Conservation (phyloP, 345 rosid species). For the Garcia nutans region DNA sequence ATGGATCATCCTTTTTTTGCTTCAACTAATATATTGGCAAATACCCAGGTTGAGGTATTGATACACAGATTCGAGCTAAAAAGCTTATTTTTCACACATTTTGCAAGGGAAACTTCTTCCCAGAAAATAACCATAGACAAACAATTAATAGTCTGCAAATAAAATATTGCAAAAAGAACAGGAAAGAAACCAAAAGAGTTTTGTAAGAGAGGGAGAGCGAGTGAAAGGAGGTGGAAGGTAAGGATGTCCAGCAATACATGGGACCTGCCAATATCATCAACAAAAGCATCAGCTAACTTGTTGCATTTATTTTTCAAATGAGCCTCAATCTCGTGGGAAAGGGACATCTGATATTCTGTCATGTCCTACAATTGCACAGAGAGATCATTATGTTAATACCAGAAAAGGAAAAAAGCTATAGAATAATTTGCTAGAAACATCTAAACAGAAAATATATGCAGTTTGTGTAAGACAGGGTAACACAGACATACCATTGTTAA, state of each 20-base stretch:
- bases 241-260: background rate
- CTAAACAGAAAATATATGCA: background rate
- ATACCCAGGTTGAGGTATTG: background rate
- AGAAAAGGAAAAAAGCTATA: conserved; percentile 5
- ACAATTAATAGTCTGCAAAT: background rate
- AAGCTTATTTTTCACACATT: background rate
- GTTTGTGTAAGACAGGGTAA: background rate
- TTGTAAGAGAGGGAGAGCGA: conserved; percentile 1
- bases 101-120: background rate
- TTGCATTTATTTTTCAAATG: conserved; percentile 83
- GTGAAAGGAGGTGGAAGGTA: background rate
- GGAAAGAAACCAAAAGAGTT: background rate
- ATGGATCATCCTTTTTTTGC: background rate
- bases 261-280: conserved; percentile 80
- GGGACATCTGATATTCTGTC: conserved; percentile 80
- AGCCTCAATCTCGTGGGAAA: conserved; percentile 78
- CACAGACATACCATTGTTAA: conserved; percentile 50
- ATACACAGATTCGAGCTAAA: background rate
- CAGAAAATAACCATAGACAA: background rate
- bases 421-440: background rate
- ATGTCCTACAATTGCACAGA: conserved; percentile 51
- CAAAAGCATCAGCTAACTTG: conserved; percentile 78
- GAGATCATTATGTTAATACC: background rate
- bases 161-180: background rate
- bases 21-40: background rate